These are phyloP conservation scores for Sordaria brevicollis DNA, from an alignment of 495 filamentous ascomycete genomes.

Conservation along the genomic window DNA sequence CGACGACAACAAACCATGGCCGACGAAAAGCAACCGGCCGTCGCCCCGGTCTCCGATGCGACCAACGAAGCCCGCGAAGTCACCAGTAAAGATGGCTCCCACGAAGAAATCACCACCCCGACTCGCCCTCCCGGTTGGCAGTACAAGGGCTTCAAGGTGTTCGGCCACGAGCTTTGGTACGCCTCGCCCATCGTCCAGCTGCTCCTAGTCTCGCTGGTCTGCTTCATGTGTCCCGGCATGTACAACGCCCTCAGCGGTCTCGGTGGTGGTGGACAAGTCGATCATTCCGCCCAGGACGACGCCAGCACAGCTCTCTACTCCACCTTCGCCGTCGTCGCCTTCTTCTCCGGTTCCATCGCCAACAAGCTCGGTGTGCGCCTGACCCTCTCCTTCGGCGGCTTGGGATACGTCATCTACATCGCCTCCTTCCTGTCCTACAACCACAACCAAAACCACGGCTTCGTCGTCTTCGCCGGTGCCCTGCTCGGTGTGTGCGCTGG, in stretches of 20 bases:
- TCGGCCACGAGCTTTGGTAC: slow-evolving; percentile 51
- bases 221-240: slow-evolving; percentile 83
- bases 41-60: neutral
- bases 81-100: neutral
- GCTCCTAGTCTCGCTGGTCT: slow-evolving; percentile 69
- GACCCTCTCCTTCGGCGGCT: slow-evolving; percentile 68
- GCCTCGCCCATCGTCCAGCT: slow-evolving; percentile 68
- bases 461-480: slow-evolving; percentile 69
- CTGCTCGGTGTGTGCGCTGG: slow-evolving; percentile 72
- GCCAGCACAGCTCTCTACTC: slow-evolving; percentile 67
- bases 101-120: neutral
- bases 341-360: slow-evolving; percentile 73
- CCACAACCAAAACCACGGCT: slow-evolving; percentile 63
- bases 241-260: slow-evolving; percentile 71
- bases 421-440: slow-evolving; percentile 73
- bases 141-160: slow-evolving; percentile 54
- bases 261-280: slow-evolving; percentile 62
- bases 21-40: slow-evolving; percentile 6
- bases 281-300: slow-evolving; percentile 53
- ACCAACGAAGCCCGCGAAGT: neutral
- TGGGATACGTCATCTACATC: slow-evolving; percentile 81
- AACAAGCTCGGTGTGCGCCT: slow-evolving; percentile 65
- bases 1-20: neutral
- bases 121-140: slow-evolving; percentile 48
- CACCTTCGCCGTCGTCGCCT: slow-evolving; percentile 78